phyloP scores from a whole-genome alignment of 306 rosid genomes.

The Rubus idaeus region DNA sequence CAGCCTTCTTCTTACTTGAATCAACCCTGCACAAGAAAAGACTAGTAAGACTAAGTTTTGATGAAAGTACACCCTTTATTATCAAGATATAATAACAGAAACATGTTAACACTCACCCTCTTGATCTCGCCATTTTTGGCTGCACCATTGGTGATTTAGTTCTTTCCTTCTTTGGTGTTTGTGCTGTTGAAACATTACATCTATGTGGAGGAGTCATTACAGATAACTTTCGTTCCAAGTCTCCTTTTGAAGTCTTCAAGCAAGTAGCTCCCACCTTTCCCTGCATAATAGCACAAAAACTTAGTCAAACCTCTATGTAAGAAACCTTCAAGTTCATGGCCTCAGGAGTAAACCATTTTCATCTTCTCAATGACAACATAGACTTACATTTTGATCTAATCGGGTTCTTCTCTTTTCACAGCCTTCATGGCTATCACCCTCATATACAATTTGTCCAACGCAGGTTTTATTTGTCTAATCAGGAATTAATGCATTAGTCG shows the following conservation, averaged over 20 bases:
- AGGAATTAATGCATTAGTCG: conserved; percentile 6
- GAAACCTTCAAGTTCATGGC: not conserved
- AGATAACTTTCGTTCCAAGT: conserved; percentile 35
- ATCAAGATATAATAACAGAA: conserved; percentile 4
- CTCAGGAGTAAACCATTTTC: not conserved
- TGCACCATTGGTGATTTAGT: conserved; percentile 34
- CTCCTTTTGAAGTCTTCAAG: conserved; percentile 19
- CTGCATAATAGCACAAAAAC: conserved; percentile 33
- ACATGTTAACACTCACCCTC: conserved; percentile 40
- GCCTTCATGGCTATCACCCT: conserved; percentile 30
- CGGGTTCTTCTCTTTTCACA: conserved; percentile 34
- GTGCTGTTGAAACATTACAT: conserved; percentile 19
- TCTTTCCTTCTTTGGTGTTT: conserved; percentile 30
- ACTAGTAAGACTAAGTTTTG: conserved; percentile 3
- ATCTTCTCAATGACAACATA: not conserved
- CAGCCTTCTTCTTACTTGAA: conserved; percentile 45
- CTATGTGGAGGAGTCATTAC: conserved; percentile 27
- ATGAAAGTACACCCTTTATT: not conserved
- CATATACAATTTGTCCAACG: conserved; percentile 22
- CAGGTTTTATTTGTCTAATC: conserved; percentile 40
- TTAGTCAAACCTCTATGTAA: not conserved
- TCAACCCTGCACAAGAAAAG: conserved; percentile 41
- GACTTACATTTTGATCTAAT: conserved; percentile 42
- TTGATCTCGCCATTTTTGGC: conserved; percentile 25
- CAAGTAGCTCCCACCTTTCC: conserved; percentile 27